phyloP scores from a whole-genome alignment of 371 early-diverging fungal genomes.

The Saksenaea oblongispora region DNA sequence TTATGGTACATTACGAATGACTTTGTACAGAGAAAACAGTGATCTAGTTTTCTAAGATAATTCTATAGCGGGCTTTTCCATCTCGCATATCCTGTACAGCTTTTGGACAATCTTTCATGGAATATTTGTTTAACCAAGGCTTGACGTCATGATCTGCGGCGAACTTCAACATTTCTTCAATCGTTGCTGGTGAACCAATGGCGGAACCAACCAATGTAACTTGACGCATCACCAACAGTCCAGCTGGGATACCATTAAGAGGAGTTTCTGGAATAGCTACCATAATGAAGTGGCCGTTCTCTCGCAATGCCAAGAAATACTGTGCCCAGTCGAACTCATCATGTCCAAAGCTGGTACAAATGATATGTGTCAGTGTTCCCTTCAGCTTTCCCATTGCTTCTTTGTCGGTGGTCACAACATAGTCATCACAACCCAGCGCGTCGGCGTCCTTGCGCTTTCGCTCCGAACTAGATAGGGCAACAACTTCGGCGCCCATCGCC shows the following conservation, averaged over 20 bases:
- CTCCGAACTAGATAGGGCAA: constrained; percentile 31
- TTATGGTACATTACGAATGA: no score
- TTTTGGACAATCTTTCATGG: constrained; percentile 62
- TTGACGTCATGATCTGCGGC: constrained; percentile 63
- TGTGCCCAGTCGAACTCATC: constrained; percentile 38
- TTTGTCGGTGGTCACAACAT: constrained; percentile 23
- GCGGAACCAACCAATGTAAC: constrained; percentile 63
- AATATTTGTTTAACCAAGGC: constrained; percentile 67
- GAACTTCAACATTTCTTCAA: constrained; percentile 71
- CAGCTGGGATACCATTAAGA: constrained; percentile 32
- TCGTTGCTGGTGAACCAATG: constrained; percentile 61
- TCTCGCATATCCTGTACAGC: constrained; percentile 61
- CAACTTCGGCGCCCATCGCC: constrained; percentile 67
- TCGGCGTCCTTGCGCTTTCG: constrained; percentile 39
- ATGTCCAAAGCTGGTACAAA: constrained; percentile 44
- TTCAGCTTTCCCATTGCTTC: constrained; percentile 12
- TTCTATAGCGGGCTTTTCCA: constrained; percentile 68
- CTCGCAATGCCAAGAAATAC: constrained; percentile 40
- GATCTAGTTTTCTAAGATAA: constrained; percentile 55
- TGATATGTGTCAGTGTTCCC: constrained; percentile 18
- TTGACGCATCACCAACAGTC: constrained; percentile 36
- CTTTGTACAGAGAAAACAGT: no score
- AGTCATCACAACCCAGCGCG: constrained; percentile 41
- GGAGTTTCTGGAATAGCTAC: constrained; percentile 62
- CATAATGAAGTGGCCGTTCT: constrained; percentile 54